phyloP scores from a whole-genome alignment of 2,329 filamentous ascomycete genomes.

The Akanthomyces dipterigenus region DNA sequence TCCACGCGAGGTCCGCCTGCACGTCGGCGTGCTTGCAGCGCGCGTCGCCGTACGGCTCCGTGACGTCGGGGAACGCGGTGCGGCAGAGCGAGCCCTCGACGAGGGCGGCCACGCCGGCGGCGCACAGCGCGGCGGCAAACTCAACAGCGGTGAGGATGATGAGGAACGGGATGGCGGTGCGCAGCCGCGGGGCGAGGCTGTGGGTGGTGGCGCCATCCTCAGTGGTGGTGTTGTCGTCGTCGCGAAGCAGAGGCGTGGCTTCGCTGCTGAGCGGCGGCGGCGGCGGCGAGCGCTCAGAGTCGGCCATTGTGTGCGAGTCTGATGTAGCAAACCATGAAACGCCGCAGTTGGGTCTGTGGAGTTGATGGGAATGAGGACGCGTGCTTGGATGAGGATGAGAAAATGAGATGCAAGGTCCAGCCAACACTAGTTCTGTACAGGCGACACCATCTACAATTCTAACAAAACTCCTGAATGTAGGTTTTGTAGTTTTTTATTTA shows the following conservation, averaged over 20 bases:
- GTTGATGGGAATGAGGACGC: too few species aligned
- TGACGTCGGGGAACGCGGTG: background rate
- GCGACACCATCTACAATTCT: too few species aligned
- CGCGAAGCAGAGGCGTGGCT: background rate
- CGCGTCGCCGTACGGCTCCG: slow-evolving; percentile 4
- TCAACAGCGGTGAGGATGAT: slow-evolving; percentile 1
- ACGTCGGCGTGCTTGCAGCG: slow-evolving; percentile 10
- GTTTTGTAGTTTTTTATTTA: too few species aligned
- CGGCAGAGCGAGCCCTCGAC: slow-evolving; percentile 8
- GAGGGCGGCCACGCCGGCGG: background rate
- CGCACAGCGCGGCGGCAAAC: background rate
- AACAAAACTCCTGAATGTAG: too few species aligned
- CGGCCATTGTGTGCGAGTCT: background rate
- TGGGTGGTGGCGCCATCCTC: too few species aligned
- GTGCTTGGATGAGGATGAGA: too few species aligned
- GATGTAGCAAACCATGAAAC: too few species aligned
- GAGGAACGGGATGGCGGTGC: background rate
- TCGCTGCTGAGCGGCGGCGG: background rate
- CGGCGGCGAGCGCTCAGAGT: too few species aligned
- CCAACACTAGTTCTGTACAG: too few species aligned
- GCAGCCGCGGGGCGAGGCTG: background rate
- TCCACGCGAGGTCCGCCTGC: slow-evolving; percentile 8
- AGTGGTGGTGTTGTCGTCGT: background rate
- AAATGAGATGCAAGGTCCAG: too few species aligned
- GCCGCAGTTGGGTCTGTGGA: too few species aligned